Evolutionary conservation across 495 filamentous ascomycete species (phyloP).

Genomic region (Diplogelasinospora grovesii): DNA sequence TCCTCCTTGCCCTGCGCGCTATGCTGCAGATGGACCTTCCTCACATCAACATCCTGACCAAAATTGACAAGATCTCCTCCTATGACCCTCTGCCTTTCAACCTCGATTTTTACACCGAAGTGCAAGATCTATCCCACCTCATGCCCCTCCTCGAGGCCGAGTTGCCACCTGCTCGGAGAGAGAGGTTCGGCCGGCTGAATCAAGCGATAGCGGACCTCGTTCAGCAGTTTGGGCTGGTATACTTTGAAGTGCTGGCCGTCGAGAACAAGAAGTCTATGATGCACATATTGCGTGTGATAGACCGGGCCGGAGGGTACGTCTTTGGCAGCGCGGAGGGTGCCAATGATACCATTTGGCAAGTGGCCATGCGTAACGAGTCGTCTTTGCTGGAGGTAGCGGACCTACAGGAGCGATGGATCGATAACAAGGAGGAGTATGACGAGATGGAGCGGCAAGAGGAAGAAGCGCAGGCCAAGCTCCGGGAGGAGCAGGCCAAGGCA

Average conservation of each 20-base stretch:
- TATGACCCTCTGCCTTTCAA: slow-evolving; percentile 86
- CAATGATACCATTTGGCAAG: slow-evolving; percentile 90
- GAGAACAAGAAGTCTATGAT: slow-evolving; percentile 97
- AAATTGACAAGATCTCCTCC: slow-evolving; percentile 80
- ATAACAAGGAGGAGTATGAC: slow-evolving; percentile 82
- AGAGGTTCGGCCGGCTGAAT: slow-evolving; percentile 78
- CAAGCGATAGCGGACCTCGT: slow-evolving; percentile 79
- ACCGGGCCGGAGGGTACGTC: slow-evolving; percentile 85
- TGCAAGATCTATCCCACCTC: slow-evolving; percentile 85
- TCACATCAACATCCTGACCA: slow-evolving; percentile 91
- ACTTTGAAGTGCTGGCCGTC: slow-evolving; percentile 88
- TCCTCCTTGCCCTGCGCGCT: slow-evolving; percentile 84
- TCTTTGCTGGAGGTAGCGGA: slow-evolving; percentile 74
- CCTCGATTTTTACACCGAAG: slow-evolving; percentile 93
- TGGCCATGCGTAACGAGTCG: slow-evolving; percentile 82
- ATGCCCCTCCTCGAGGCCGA: slow-evolving; percentile 65
- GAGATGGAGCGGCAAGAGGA: slow-evolving; percentile 65
- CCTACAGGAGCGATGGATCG: slow-evolving; percentile 92
- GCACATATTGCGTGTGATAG: slow-evolving; percentile 76
- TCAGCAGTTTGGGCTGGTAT: slow-evolving; percentile 79
- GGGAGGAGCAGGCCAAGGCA: slow-evolving; percentile 19
- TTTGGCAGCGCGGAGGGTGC: slow-evolving; percentile 88
- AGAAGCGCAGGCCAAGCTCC: slow-evolving; percentile 49
- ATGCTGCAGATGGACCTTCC: slow-evolving; percentile 98
- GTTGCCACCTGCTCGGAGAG: slow-evolving; percentile 47